Evolutionary conservation across 169 alveolate genomes (phyloP).

Genomic region (Cyclospora cayetanensis): DNA sequence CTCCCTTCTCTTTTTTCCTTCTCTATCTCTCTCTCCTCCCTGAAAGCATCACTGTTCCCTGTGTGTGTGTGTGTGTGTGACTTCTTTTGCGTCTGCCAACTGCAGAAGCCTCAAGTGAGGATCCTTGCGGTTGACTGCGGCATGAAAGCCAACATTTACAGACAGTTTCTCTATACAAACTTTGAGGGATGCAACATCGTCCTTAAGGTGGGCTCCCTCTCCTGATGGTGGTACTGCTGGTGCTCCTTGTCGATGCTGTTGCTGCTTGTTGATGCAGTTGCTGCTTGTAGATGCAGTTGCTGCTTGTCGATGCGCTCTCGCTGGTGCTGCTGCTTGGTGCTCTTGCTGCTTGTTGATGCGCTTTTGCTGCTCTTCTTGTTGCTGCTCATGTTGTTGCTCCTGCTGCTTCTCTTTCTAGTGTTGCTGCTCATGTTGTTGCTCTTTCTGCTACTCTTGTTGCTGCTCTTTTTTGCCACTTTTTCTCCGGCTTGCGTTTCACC

Average conservation of each 20-base stretch:
- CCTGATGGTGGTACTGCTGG: slow-evolving; percentile 68
- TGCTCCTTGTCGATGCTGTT: background rate
- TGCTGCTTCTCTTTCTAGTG: background rate
- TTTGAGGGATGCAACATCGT: slow-evolving; percentile 5
- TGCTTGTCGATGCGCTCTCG: background rate
- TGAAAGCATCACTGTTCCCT: background rate
- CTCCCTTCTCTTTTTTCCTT: no score
- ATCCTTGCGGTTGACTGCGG: slow-evolving; percentile 89
- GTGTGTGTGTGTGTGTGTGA: slow-evolving; percentile 26
- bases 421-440: background rate
- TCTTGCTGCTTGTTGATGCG: background rate
- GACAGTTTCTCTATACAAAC: slow-evolving; percentile 71
- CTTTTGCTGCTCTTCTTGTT: background rate
- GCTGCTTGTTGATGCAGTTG: background rate
- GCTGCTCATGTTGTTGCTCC: background rate
- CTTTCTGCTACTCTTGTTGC: background rate
- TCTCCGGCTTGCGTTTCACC: no score
- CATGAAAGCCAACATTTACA: slow-evolving; percentile 85
- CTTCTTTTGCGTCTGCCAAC: slow-evolving; percentile 47
- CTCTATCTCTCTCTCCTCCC: no score
- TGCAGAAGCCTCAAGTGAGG: slow-evolving; percentile 73
- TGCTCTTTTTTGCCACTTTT: no score
- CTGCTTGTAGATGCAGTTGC: background rate
- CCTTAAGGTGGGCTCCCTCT: slow-evolving; percentile 66
- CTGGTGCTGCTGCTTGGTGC: background rate